Evolutionary conservation across 1,284 basidiomycete genomes (phyloP).

Genomic region (Boletus mariae): DNA sequence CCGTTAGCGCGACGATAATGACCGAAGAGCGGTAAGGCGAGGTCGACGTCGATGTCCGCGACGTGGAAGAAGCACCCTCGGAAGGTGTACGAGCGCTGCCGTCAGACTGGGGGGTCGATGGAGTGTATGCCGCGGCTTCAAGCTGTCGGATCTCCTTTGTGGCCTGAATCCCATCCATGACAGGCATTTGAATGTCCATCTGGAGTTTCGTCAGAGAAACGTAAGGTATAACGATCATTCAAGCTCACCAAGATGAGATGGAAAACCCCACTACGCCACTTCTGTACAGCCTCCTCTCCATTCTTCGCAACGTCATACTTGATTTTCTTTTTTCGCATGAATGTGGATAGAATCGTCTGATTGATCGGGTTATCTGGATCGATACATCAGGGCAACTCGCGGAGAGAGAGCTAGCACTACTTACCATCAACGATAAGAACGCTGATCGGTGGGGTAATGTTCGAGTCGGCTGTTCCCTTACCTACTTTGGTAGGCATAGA

Average conservation of each 20-base stretch:
- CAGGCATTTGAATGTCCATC: slow-evolving; percentile 99
- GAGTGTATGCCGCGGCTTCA: slow-evolving; percentile 79
- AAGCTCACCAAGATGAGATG: slow-evolving; percentile 87
- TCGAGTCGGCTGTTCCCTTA: slow-evolving; percentile 39
- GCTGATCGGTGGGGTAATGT: slow-evolving; percentile 89
- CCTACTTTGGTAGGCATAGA: slow-evolving; percentile 20
- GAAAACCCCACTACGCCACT: slow-evolving; percentile 92
- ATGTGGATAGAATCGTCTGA: slow-evolving; percentile 92
- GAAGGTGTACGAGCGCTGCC: slow-evolving; percentile 47
- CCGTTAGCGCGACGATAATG: slow-evolving; percentile 97
- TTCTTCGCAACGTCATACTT: slow-evolving; percentile 94
- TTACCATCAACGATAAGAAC: slow-evolving; percentile 94
- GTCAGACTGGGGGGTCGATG: slow-evolving; percentile 62
- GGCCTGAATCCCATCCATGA: slow-evolving; percentile 97
- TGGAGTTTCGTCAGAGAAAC: slow-evolving; percentile 32
- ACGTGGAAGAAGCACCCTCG: slow-evolving; percentile 43
- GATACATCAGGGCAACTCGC: slow-evolving; percentile 13
- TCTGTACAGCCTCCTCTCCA: slow-evolving; percentile 92
- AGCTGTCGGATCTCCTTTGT: slow-evolving; percentile 93
- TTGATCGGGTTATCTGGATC: slow-evolving; percentile 95
- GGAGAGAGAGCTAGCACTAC: slow-evolving; percentile 28
- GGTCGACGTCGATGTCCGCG: slow-evolving; percentile 45
- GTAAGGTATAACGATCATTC: neutral
- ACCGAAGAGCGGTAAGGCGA: slow-evolving; percentile 88
- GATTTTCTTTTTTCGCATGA: slow-evolving; percentile 95